Percentiles rank a stretch among this genome's conserved stretches.
Evolutionary conservation across 805 yeast species (phyloP).

Genomic region (Scheffersomyces lignosus): DNA sequence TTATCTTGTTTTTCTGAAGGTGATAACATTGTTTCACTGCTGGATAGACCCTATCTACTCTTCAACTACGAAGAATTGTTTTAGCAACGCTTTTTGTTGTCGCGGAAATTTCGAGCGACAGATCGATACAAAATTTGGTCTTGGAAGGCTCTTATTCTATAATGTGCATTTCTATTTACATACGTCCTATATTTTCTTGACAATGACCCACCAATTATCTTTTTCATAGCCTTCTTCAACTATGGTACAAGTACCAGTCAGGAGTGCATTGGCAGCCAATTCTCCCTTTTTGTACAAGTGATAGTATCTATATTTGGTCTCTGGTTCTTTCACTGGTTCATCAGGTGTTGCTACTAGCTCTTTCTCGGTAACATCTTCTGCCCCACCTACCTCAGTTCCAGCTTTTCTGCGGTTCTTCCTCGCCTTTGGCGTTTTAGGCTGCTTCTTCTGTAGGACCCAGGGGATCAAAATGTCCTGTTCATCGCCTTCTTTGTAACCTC

Average conservation of each 20-base stretch:
- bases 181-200: constrained; percentile 19
- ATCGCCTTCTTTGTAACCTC: constrained; percentile 91
- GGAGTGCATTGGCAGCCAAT: constrained; percentile 62
- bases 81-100: too few relatives aligned
- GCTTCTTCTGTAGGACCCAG: constrained; percentile 74
- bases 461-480: constrained; percentile 94
- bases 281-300: constrained; percentile 88
- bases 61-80: background rate
- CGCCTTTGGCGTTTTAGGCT: constrained; percentile 32
- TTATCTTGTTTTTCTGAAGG: constrained; percentile 40
- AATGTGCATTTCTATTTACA: too few relatives aligned
- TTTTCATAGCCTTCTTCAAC: constrained; percentile 80
- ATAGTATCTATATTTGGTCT: constrained; percentile 79
- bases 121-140: too few relatives aligned
- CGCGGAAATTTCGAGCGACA: too few relatives aligned
- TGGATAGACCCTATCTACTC: background rate
- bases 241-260: constrained; percentile 68
- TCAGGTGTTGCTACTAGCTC: background rate
- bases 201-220: constrained; percentile 86
- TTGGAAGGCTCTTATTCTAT: too few relatives aligned
- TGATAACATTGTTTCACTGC: constrained; percentile 24
- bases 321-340: constrained; percentile 13
- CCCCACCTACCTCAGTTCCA: constrained; percentile 1
- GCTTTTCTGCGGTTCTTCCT: constrained; percentile 2
- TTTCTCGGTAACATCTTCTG: constrained; percentile 6